Evolutionary conservation across 2,329 filamentous ascomycete species (phyloP).

Genomic region (Aspergillus fumigatiaffinis): DNA sequence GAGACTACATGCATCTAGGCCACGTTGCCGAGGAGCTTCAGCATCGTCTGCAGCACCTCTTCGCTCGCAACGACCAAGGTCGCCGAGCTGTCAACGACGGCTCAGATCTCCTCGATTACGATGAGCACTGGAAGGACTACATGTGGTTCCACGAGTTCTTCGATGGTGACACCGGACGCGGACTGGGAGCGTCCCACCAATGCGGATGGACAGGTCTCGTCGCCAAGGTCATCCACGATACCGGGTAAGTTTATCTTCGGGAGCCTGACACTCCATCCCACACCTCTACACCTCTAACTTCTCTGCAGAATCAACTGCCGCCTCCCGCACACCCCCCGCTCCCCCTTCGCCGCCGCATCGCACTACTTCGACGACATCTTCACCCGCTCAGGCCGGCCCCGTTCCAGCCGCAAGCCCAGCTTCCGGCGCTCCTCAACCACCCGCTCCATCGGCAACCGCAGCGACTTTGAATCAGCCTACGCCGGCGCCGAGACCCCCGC

Average conservation of each 20-base stretch:
- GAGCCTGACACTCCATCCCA: neutral
- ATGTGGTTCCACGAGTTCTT: conserved; percentile 98
- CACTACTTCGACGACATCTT: conserved; percentile 97
- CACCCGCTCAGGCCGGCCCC: conserved; percentile 49
- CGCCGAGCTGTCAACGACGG: conserved; percentile 83
- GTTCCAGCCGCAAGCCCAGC: conserved; percentile 45
- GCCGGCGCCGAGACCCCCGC: conserved; percentile 26
- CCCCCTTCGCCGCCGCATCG: conserved; percentile 74
- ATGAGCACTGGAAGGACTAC: conserved; percentile 88
- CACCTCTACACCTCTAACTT: neutral
- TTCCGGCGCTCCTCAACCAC: conserved; percentile 76
- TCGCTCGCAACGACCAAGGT: conserved; percentile 78
- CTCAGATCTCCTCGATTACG: conserved; percentile 81
- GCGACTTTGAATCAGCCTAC: conserved; percentile 63
- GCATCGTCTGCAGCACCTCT: conserved; percentile 88
- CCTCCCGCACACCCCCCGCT: conserved; percentile 87
- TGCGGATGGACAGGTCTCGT: conserved; percentile 96
- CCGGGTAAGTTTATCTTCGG: conserved; percentile 62
- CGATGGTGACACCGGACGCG: conserved; percentile 84
- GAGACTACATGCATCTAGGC: conserved; percentile 91
- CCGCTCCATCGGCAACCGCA: conserved; percentile 77
- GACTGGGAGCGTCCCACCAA: conserved; percentile 88
- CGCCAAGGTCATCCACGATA: conserved; percentile 96
- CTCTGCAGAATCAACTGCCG: conserved; percentile 71
- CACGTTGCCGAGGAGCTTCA: conserved; percentile 94